These are phyloP conservation scores for Reutealis trisperma DNA, from an alignment of 345 rosid genomes.

Conservation along the genomic window DNA sequence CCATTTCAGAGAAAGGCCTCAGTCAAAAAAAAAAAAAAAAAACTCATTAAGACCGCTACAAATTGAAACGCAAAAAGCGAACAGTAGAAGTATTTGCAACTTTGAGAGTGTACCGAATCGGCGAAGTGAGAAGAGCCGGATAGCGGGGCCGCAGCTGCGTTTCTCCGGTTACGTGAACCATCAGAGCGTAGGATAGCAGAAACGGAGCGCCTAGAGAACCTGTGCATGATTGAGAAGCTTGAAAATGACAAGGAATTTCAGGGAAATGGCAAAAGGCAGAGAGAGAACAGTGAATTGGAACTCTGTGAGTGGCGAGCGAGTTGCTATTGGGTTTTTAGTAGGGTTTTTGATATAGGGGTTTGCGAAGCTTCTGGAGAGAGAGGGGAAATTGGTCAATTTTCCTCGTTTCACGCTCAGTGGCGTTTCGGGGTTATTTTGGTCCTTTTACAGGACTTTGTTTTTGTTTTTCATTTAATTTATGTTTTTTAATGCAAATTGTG, in stretches of 20 bases:
- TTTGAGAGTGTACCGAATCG: conserved; percentile 38
- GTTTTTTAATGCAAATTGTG: no score
- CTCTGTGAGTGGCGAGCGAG: background rate
- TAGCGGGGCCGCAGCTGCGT: conserved; percentile 37
- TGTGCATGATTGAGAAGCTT: conserved; percentile 49
- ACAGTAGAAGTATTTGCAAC: background rate
- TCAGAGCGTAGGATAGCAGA: conserved; percentile 53
- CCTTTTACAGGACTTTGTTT: background rate
- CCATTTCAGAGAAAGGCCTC: background rate
- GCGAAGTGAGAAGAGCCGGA: conserved; percentile 36
- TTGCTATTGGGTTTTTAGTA: background rate
- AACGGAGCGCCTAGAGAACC: conserved; percentile 66
- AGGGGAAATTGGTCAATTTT: background rate
- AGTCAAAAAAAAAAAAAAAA: background rate
- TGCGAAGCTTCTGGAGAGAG: conserved; percentile 67
- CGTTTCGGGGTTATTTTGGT: background rate
- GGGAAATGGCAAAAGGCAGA: background rate
- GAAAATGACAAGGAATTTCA: background rate
- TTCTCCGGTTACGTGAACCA: conserved; percentile 37
- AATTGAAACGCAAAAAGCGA: background rate
- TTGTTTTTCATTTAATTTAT: no score
- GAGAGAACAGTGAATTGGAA: background rate
- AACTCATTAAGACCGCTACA: background rate
- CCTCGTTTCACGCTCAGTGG: no score
- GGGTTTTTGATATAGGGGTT: conserved; percentile 45